Evolutionary conservation across 495 filamentous ascomycete genomes (phyloP), one percentile per base, ranked within the genome.

Genomic region (Penicillium arizonense): DNA sequence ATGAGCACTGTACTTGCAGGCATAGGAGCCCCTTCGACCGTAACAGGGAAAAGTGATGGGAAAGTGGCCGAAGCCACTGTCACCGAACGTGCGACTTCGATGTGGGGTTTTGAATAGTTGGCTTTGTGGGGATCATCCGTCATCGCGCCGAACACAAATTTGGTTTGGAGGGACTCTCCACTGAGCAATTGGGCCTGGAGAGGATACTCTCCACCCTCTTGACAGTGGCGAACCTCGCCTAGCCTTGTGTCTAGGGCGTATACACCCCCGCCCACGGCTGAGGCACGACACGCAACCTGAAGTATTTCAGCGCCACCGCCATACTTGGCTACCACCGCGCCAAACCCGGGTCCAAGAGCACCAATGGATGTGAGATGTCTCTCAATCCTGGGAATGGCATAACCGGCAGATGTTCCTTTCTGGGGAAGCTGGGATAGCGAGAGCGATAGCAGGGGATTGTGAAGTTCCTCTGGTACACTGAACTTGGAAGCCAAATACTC

Each of bases 281-380:
- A 85, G 33, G 94, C 91, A 52, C 94, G 88, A 60, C 94, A 97
- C 11, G 86, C 89, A 10, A 97, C 90, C 64, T 98, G 94, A 16
- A 90, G 80, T 53, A 97, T 85, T 70, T 98, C 94, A n/a, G 91
- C 87, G 9, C 84, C 78, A 52, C 95, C 91, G 18, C 94, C 94
- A 86, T 92, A 98, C 72, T 94, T 96, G 10, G 91, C 85, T 52
- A 93, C 75, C 9, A 97, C 82, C 41, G 87, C 85, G 30, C 89
- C 87, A 65, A 97, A 96, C 5, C 91, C 90, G 47, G 87, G 82
- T 0, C 92, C 92, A 58, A 95, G 89, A 2, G 90, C 65, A 20
- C 93, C 92, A 61, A 96, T 90, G 3, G 91, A 96, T 11, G 84
- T 76, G 16, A 97, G 76, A 72, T 98, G 93, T 40, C 86, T 82